Percentiles rank a stretch among this genome's conserved stretches.
phyloP scores from a whole-genome alignment of 768 basidiomycete species.

The Tulasnella sp. region DNA sequence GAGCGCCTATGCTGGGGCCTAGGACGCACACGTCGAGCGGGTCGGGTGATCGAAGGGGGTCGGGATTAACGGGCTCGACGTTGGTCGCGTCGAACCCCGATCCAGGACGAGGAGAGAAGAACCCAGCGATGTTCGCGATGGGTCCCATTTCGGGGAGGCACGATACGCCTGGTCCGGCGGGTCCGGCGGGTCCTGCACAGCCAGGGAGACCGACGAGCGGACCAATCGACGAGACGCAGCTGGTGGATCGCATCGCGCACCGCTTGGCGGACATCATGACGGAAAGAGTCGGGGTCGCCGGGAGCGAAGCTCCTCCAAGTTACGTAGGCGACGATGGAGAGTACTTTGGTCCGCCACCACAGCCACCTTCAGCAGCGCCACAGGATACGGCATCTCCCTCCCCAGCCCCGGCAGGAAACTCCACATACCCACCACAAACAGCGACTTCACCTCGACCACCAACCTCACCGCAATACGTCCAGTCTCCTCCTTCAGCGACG shows the following conservation, averaged over 20 bases:
- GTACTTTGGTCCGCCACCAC: background rate
- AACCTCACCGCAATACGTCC: background rate
- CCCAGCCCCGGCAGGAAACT: background rate
- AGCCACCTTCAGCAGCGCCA: background rate
- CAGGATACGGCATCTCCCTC: background rate
- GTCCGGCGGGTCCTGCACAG: background rate
- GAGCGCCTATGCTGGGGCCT: background rate
- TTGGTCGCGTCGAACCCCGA: conserved; percentile 5
- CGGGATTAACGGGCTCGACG: background rate
- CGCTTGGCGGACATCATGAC: conserved; percentile 22
- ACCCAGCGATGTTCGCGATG: background rate
- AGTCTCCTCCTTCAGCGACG: background rate
- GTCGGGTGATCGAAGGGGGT: background rate
- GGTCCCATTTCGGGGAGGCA: background rate
- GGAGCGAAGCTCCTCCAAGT: background rate
- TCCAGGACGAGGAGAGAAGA: background rate
- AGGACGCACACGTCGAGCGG: background rate
- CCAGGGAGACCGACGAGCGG: background rate
- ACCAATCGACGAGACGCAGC: background rate
- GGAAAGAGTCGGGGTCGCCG: conserved; percentile 9
- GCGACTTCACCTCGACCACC: background rate
- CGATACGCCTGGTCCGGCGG: background rate
- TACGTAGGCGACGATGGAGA: background rate
- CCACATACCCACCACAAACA: background rate
- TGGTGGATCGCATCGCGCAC: conserved; percentile 18